Base-by-base conservation (phyloP, 179 eudicot species). In the Kewa caespitosa region DNA sequence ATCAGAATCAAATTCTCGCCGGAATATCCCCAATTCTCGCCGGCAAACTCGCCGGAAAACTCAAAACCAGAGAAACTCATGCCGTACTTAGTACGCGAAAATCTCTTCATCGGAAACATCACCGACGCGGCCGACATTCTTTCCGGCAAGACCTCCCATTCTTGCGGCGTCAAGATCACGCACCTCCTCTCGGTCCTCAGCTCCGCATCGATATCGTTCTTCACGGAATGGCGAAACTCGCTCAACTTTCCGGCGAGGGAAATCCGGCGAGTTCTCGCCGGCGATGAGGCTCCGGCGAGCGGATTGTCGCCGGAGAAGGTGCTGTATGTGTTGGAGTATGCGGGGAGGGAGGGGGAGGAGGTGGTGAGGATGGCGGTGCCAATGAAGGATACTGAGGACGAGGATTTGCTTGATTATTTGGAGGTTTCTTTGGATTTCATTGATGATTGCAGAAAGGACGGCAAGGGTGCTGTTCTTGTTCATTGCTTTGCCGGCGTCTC, bases 401-500 rank as follows among this genome's bases (percentile, higher is more conserved):
- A 93, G 79, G 81, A 95, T 84, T 84, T 95, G 90, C 79, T 95
- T 87, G 99, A 95, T 86, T 91, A 87, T 81, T 85, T 95, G 88
- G 97, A 95, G 69, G 89, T 81, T 62, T 92, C 92, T 74, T 86
- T 95, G 87, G 91, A 93, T 86, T 95, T 93, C 61, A 89, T 95
- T 72, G 92, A 90, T 23, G 82, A 89, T 43, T 83, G 88, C 48
- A 84, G 93, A 79, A 91, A 93, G 63, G 74, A 89, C n/a, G n/a
- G n/a, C n/a, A n/a, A n/a, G 11, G 99, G 97, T 17, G 82, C 90
- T 50, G 85, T 93, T 81, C 81, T 95, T 81, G 99, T 95, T 70
- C 99, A 95, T 85, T 95, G 99, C 85, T 93, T 93, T 84, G 99
- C 99, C 38, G 99, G 99, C 59, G 97, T 95, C 2, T 95, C 99